phyloP scores from a whole-genome alignment of 108 stramenopile genomes.

The Cylindrotheca closterium region DNA sequence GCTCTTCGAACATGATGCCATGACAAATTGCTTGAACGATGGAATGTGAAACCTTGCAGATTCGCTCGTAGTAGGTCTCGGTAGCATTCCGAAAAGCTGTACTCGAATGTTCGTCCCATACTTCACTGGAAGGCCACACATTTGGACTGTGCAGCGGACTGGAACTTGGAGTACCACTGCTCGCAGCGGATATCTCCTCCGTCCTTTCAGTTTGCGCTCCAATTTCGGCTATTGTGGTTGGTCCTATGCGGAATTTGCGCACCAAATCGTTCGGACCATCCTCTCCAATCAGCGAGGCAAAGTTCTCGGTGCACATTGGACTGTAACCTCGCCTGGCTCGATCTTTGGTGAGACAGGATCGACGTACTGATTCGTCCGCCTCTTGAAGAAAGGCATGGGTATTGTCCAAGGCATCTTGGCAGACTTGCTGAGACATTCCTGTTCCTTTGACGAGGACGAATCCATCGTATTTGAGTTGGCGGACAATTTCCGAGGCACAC shows the following conservation, averaged over 20 bases:
- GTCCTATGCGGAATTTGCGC: constrained; percentile 70
- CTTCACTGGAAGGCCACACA: constrained; percentile 48
- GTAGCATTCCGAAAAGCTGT: constrained; percentile 38
- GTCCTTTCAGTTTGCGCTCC: background rate
- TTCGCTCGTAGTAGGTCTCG: constrained; percentile 49
- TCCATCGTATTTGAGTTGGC: constrained; percentile 45
- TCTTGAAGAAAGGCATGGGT: constrained; percentile 61
- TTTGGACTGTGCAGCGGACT: constrained; percentile 54
- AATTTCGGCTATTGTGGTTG: constrained; percentile 7
- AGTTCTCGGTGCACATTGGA: constrained; percentile 73
- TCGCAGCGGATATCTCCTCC: background rate
- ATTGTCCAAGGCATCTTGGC: constrained; percentile 46
- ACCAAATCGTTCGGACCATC: constrained; percentile 75
- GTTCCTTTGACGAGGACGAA: constrained; percentile 58
- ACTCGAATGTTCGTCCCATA: constrained; percentile 42
- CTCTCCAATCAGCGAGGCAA: constrained; percentile 62
- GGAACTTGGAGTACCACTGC: background rate
- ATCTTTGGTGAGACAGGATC: constrained; percentile 62
- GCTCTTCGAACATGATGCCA: constrained; percentile 38
- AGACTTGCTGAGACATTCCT: constrained; percentile 32
- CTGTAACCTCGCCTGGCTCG: constrained; percentile 70
- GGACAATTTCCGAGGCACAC: constrained; percentile 30
- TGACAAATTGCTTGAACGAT: constrained; percentile 66
- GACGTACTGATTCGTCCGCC: constrained; percentile 59
- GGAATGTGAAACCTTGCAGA: constrained; percentile 40